A percentile compares a stretch with the other conserved stretches of the same genome.
These are phyloP conservation scores for Schizothecium vesticola DNA, from an alignment of 495 filamentous ascomycete species.

Conservation along the genomic window DNA sequence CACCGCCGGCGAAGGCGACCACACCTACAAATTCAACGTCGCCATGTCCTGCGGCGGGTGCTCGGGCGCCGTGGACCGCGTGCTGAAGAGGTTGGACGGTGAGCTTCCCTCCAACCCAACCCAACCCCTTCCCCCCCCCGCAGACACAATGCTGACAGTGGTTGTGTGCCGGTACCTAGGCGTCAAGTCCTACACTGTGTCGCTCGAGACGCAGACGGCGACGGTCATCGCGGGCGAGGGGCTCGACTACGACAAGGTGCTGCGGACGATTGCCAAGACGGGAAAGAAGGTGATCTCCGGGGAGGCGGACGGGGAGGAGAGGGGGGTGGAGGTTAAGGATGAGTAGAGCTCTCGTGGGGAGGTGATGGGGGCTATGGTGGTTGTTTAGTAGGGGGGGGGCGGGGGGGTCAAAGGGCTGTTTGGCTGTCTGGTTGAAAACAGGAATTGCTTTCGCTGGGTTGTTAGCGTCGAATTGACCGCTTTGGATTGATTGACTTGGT, in stretches of 20 bases:
- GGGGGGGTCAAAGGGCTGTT: too few relatives aligned
- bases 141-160: background rate
- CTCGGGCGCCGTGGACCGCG: constrained; percentile 68
- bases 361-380: too few relatives aligned
- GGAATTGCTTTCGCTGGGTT: too few relatives aligned
- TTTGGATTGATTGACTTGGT: too few relatives aligned
- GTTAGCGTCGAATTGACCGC: too few relatives aligned
- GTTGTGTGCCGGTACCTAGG: constrained; percentile 49
- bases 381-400: too few relatives aligned
- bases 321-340: constrained; percentile 42
- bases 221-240: constrained; percentile 57
- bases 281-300: constrained; percentile 81
- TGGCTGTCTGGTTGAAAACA: too few relatives aligned
- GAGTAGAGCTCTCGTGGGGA: background rate
- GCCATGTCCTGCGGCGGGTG: constrained; percentile 61
- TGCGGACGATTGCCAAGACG: constrained; percentile 89
- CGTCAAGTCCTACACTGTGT: constrained; percentile 80
- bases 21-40: constrained; percentile 64
- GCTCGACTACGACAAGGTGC: constrained; percentile 72
- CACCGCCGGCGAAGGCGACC: constrained; percentile 20
- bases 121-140: background rate
- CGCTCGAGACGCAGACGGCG: constrained; percentile 76
- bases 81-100: constrained; percentile 95
- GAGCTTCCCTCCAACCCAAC: constrained; percentile 21
- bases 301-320: constrained; percentile 51